A percentile compares a stretch with the other conserved stretches of the same genome.
Conservation (phyloP, 768 basidiomycete species). For the Amanita thiersii region DNA sequence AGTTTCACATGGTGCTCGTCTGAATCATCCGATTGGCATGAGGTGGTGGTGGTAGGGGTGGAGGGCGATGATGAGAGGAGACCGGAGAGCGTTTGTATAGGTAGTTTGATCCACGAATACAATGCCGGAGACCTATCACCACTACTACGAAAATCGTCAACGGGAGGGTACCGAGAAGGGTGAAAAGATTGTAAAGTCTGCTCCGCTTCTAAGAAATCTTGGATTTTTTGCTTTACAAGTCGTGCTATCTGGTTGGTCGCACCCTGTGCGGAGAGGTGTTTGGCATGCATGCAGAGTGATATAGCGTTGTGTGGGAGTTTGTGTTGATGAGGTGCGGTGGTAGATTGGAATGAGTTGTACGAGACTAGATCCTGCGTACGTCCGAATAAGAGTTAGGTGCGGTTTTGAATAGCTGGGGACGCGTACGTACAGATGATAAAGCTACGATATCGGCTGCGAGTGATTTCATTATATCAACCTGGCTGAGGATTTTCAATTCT, state of each 20-base stretch:
- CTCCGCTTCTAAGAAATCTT: constrained; percentile 24
- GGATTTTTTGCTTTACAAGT: constrained; percentile 29
- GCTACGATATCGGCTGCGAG: constrained; percentile 42
- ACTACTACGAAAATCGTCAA: constrained; percentile 6
- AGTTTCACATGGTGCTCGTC: constrained; percentile 11
- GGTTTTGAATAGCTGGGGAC: background rate
- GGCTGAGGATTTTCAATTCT: background rate
- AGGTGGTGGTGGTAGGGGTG: constrained; percentile 6
- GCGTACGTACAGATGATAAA: constrained; percentile 40
- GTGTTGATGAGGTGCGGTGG: constrained; percentile 17
- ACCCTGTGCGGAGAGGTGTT: constrained; percentile 37
- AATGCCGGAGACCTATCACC: background rate
- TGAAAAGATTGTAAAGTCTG: constrained; percentile 12
- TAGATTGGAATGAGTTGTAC: constrained; percentile 37
- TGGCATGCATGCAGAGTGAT: constrained; percentile 35
- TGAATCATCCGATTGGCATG: background rate
- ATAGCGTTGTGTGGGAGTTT: constrained; percentile 37
- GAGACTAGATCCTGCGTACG: constrained; percentile 46
- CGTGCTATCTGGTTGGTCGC: constrained; percentile 35
- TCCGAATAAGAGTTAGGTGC: constrained; percentile 6
- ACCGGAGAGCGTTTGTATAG: background rate
- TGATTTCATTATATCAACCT: constrained; percentile 21
- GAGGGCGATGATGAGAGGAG: constrained; percentile 11
- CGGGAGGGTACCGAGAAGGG: constrained; percentile 13
- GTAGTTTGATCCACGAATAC: constrained; percentile 3